Base-by-base conservation (phyloP, 2,329 filamentous ascomycete species). In the Elsinoe perseae region DNA sequence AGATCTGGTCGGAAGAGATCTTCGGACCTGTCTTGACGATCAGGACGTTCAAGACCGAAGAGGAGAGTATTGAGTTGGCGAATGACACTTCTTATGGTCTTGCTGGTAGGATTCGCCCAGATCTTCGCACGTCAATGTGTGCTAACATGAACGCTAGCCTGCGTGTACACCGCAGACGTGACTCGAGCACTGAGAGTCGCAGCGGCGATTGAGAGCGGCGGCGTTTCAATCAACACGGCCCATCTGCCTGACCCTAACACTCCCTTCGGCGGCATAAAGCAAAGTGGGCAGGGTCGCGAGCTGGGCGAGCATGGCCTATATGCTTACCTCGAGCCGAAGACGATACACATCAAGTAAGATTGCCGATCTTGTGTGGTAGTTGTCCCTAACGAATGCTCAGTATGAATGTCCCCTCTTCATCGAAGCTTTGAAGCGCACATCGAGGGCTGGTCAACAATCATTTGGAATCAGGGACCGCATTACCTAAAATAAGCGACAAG, bases 201-300 rank as follows among this genome's bases (percentile, higher is more conserved):
- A 6, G 56, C 44, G 4, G 54, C 61, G 8, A 56, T 64, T 21
- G 62, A 64, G n/a, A 54, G 43, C 18, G 63, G 62, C 12, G 60
- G 58, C 30, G 62, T 64, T 1, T 58, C 58, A 16, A 50, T 64
- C 55, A 64, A 64, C 61, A 55, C 50, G 2, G 71, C 69, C 44
- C 65, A 73, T 48, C 70, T 67, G 56, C 60, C 71, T 16, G 64
- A 68, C 56, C 72, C 73, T 56, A 61, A 74, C 38, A 66, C 70
- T 2, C 77, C 78, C 0, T 80, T 80, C 61, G 77, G 77, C 27
- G 77, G 78, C 6, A 71, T 61, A 52, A 80, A 80, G 69, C 70
- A 76, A 64, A 75, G 71, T 57, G 78, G 78, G 0, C 59, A 75
- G 14, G 77, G 78, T 2, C 65, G 76, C 2, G 78, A 80, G 65